Conservation (phyloP, 495 filamentous ascomycete genomes). For the Cetradonia linearis region DNA sequence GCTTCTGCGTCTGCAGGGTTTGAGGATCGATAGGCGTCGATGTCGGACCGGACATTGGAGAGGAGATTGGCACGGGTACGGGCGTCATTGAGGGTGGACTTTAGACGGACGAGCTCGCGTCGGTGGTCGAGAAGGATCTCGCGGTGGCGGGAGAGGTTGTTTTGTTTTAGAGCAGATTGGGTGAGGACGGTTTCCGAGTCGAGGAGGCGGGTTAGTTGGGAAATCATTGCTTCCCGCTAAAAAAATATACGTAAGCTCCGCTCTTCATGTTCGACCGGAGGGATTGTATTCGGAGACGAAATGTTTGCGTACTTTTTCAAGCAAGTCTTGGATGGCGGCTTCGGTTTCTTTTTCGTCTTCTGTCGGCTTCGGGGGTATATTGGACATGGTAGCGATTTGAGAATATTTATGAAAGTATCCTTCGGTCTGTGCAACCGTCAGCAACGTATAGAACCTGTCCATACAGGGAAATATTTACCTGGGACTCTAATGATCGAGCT, state of each 20-base stretch:
- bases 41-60: constrained; percentile 81
- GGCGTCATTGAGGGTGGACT: constrained; percentile 53
- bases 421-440: constrained; percentile 57
- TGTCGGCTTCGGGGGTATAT: constrained; percentile 70
- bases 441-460: not conserved
- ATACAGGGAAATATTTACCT: constrained; percentile 45
- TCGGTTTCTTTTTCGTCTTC: constrained; percentile 78
- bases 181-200: constrained; percentile 87
- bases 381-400: constrained; percentile 74
- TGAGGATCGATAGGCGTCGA: constrained; percentile 70
- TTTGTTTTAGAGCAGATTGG: constrained; percentile 85
- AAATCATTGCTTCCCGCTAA: constrained; percentile 72
- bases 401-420: constrained; percentile 90
- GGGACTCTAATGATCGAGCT: constrained; percentile 78
- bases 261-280: constrained; percentile 15
- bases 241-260: not conserved
- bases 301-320: constrained; percentile 52
- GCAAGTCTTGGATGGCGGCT: constrained; percentile 69
- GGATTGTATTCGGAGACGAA: not conserved
- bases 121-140: constrained; percentile 82
- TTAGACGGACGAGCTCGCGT: constrained; percentile 67
- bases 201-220: constrained; percentile 78
- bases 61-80: constrained; percentile 88
- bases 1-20: constrained; percentile 76
- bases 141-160: constrained; percentile 84